Evolutionary conservation across 2,329 filamentous ascomycete genomes (phyloP), one percentile per base, ranked within the genome.

Genomic region (Trichophaea hybrida): DNA sequence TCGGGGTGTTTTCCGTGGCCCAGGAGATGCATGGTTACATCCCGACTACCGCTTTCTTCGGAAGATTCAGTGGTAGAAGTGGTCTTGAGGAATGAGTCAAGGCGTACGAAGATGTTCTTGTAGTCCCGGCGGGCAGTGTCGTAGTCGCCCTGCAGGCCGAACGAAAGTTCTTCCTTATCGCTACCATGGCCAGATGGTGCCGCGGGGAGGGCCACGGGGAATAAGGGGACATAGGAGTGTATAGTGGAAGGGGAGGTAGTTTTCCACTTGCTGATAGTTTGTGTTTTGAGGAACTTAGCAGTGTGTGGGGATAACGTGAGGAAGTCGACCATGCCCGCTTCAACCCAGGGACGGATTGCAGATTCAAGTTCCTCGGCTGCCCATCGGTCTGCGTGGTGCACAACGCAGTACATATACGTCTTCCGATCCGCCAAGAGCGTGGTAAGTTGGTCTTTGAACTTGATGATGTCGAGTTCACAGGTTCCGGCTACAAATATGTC

Each of bases 71-170:
- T 53, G 17, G 62, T 57, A 32, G 51, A 52, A 5, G 63, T 55
- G 46, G 51, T 3, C 34, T 31, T 53, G 33, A 69, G 54, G 51
- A 70, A 68, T 3, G 61, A 55, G 15, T 60, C 57, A 2, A 70
- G 63, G 10, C 64, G 60, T n/a, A 59, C 48, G 60, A 70, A 69
- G 17, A 68, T 64, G 58, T 60, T 62, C 15, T 65, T 62, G 61
- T 69, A 70, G 46, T 70, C 63, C 32, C 69, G 58, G 35, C 69
- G 59, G 31, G 64, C 52, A 32, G 65, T 62, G 12, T 69, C 69
- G 55, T 69, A 70, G 53, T 69, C 62, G 13, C 69, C 69, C 59
- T 70, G 69, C 24, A 70, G 60, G 10, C 63, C 69, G 58, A 70
- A 69, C 34, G 57, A 60, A 54, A 69, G 55, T 49, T 63, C 48